Evolutionary conservation across 2,329 filamentous ascomycete genomes (phyloP).

Genomic region (Trichoderma cornu-damae): DNA sequence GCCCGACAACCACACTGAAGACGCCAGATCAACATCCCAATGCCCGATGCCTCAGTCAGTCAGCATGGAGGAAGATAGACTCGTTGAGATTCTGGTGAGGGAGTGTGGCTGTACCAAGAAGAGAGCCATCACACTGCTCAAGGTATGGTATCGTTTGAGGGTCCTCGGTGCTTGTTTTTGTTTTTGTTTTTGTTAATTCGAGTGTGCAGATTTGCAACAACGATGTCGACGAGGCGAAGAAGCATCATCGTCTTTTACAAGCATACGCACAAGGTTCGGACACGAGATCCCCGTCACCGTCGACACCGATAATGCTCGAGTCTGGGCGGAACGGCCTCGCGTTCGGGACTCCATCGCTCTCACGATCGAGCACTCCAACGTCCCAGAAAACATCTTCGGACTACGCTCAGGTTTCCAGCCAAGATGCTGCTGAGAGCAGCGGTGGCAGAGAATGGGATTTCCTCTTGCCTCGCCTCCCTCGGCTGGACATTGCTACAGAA

Average conservation of each 20-base stretch:
- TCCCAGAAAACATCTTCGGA: neutral
- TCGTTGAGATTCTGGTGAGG: neutral
- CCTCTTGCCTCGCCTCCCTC: neutral
- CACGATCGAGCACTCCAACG: neutral
- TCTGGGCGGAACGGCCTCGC: too few relatives aligned
- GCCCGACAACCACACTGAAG: neutral
- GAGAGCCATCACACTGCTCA: slow-evolving; percentile 1
- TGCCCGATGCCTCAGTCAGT: too few relatives aligned
- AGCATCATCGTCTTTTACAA: neutral
- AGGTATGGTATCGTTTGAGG: neutral
- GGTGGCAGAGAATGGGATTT: neutral
- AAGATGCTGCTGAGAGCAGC: neutral
- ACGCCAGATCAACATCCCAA: too few relatives aligned
- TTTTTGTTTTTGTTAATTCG: too few relatives aligned
- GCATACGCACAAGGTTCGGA: neutral
- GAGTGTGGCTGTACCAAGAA: slow-evolving; percentile 2
- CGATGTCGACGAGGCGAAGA: neutral
- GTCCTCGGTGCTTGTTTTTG: neutral
- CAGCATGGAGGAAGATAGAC: neutral
- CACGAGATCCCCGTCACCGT: neutral
- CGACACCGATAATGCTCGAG: neutral
- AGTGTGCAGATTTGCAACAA: slow-evolving; percentile 9
- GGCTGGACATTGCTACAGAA: neutral
- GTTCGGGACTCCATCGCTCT: neutral
- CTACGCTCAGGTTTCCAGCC: neutral